phyloP scores from a whole-genome alignment of 2,329 filamentous ascomycete species.

The Chaetomiaceae sp. region DNA sequence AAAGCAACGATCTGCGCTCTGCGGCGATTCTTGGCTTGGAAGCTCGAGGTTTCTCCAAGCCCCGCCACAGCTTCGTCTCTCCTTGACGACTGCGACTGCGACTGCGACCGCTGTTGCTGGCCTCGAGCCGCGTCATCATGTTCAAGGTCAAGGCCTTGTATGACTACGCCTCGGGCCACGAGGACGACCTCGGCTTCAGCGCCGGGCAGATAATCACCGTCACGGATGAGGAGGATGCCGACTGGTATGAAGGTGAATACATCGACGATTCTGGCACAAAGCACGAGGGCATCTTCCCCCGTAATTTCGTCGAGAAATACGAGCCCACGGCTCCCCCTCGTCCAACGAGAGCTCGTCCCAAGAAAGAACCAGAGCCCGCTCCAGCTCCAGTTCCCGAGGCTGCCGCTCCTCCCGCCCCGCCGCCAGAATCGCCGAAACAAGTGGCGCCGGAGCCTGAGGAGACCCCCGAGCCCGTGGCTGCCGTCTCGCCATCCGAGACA shows the following conservation, averaged over 20 bases:
- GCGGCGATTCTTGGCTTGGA: slow-evolving; percentile 1
- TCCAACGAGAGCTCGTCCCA: slow-evolving; percentile 68
- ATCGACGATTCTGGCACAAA: slow-evolving; percentile 68
- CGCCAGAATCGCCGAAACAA: slow-evolving; percentile 29
- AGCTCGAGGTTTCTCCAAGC: slow-evolving; percentile 11
- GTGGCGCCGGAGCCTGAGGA: slow-evolving; percentile 28
- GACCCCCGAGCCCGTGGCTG: slow-evolving; percentile 22
- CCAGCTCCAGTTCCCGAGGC: slow-evolving; percentile 23
- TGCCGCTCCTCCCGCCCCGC: slow-evolving; percentile 22
- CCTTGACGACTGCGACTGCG: not conserved
- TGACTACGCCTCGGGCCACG: slow-evolving; percentile 88
- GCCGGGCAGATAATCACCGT: slow-evolving; percentile 89
- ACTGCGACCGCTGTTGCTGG: slow-evolving; percentile 12
- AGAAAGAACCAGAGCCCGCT: slow-evolving; percentile 51
- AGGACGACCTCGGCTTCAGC: slow-evolving; percentile 87
- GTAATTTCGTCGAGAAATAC: slow-evolving; percentile 96
- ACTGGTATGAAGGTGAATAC: slow-evolving; percentile 93
- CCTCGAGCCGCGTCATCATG: slow-evolving; percentile 46
- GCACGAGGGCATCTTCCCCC: slow-evolving; percentile 84
- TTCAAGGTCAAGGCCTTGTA: slow-evolving; percentile 97
- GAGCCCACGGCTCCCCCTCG: slow-evolving; percentile 87
- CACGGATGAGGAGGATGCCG: slow-evolving; percentile 83
- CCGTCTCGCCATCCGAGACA: slow-evolving; percentile 26
- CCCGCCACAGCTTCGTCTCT: slow-evolving; percentile 12
- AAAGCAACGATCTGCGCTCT: not conserved